phyloP scores from a whole-genome alignment of 2,329 filamentous ascomycete species.

The Botrytis hyacinthi region DNA sequence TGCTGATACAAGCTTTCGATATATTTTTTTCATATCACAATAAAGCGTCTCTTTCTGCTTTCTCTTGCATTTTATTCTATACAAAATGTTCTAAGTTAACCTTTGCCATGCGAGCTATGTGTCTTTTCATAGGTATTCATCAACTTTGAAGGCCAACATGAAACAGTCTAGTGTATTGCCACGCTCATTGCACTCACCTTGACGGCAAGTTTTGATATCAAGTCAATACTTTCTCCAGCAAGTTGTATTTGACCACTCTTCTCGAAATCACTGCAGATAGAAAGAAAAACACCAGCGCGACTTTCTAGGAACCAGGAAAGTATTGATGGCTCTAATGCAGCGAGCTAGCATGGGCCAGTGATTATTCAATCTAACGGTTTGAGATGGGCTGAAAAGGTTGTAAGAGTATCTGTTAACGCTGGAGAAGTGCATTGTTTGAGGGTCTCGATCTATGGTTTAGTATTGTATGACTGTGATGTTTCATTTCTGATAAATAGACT shows the following conservation, averaged over 20 bases:
- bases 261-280: not conserved
- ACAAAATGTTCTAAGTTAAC: not conserved
- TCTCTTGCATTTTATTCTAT: not conserved
- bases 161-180: fast-evolving
- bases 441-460: not conserved
- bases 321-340: not conserved
- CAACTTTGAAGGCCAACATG: too few relatives aligned
- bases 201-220: not conserved
- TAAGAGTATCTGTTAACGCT: not conserved
- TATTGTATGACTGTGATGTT: not conserved
- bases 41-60: not conserved
- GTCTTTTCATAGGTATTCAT: not conserved
- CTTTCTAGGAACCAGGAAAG: not conserved
- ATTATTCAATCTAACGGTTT: not conserved
- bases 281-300: not conserved
- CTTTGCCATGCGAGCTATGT: not conserved
- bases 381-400: not conserved
- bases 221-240: not conserved
- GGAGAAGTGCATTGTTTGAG: not conserved
- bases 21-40: not conserved
- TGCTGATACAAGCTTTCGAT: not conserved
- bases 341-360: not conserved
- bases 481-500: not conserved
- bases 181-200: not conserved
- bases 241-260: not conserved